A percentile compares a stretch with the other conserved stretches of the same genome.
Conservation (phyloP, 305 asterid species). For the Euphrasia arctica region DNA sequence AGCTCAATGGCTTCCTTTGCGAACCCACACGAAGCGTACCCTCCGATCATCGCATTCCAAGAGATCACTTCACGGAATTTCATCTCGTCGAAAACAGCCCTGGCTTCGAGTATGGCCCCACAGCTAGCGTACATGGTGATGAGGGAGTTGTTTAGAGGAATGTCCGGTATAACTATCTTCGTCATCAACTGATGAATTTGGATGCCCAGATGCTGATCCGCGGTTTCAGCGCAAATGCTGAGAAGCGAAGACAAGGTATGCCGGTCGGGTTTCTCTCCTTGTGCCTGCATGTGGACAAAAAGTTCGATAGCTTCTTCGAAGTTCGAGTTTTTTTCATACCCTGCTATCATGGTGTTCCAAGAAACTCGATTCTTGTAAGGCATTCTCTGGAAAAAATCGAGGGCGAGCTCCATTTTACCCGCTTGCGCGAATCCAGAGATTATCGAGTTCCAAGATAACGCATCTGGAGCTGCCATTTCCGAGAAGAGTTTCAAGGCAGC, state of each 20-base stretch:
- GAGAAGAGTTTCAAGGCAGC: slow-evolving; percentile 61
- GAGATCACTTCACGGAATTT: slow-evolving; percentile 59
- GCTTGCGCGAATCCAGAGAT: slow-evolving; percentile 60
- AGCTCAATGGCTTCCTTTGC: slow-evolving; percentile 66
- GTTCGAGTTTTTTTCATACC: slow-evolving; percentile 58
- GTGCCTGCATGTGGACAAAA: slow-evolving; percentile 57
- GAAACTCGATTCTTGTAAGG: slow-evolving; percentile 60
- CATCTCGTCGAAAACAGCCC: slow-evolving; percentile 54
- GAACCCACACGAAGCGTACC: slow-evolving; percentile 72
- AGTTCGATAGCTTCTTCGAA: slow-evolving; percentile 53
- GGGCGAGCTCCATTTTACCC: slow-evolving; percentile 60
- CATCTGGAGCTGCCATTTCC: slow-evolving; percentile 61
- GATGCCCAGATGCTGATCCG: slow-evolving; percentile 53
- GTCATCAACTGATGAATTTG: slow-evolving; percentile 70
- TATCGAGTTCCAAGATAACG: slow-evolving; percentile 71
- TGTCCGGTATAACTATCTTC: slow-evolving; percentile 60
- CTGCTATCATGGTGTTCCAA: slow-evolving; percentile 81
- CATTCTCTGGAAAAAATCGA: slow-evolving; percentile 51
- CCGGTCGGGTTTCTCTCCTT: slow-evolving; percentile 66
- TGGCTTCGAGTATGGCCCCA: slow-evolving; percentile 73
- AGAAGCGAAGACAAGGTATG: slow-evolving; percentile 80
- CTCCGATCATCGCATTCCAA: slow-evolving; percentile 95
- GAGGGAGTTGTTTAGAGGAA: slow-evolving; percentile 75
- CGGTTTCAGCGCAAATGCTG: slow-evolving; percentile 71
- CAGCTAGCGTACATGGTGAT: slow-evolving; percentile 85